Base-by-base conservation (phyloP, 768 basidiomycete species). In the Tubosaeta sp. region DNA sequence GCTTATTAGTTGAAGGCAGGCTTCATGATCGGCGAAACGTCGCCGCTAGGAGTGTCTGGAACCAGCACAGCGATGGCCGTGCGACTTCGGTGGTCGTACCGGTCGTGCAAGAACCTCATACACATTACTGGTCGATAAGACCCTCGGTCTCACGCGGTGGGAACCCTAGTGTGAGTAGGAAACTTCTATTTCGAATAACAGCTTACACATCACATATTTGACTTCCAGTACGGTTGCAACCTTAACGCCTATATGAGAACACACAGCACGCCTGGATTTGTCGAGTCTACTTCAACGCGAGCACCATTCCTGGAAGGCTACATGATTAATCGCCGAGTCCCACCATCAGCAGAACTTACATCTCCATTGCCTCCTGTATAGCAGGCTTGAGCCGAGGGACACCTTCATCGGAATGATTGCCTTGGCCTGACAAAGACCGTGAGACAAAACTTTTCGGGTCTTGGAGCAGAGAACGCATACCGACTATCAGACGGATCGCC, bases 301-400 rank as follows among this genome's bases (percentile, higher is more conserved):
- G 95, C 72, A 50, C 81, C 77, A 65, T 89, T 79, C 60, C 92
- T 95, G 60, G 6, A 47, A 46, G 45, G 27, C 14, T 4, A 16
- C 12, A 17, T 65, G 9, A 56, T 39, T 27, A 4, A 6, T 19
- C 3, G 22, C 9, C 6, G 43, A 50, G 10, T 5, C 4, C 3
- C 4, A 12, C 12, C 19, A 19, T 14, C 29, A 13, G 6, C 34
- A 26, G 47, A 22, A 61, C 79, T 51, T 60, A 91, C 89, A 81
- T 86, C 57, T 74, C 73, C 79, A 97, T 87, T 33, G 91, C 72
- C 9, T 85, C 80, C 66, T 91, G 85, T 53, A 98, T 85, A 7
- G 93, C 94, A 25, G 95, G 95, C 64, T 86, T 93, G 62, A 97
- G 77, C 69, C 91, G 95, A 6, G 89, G 82, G 7, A 81, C 73